These are phyloP conservation scores for Phytophthora lateralis DNA, from an alignment of 352 stramenopile genomes.

Conservation along the genomic window DNA sequence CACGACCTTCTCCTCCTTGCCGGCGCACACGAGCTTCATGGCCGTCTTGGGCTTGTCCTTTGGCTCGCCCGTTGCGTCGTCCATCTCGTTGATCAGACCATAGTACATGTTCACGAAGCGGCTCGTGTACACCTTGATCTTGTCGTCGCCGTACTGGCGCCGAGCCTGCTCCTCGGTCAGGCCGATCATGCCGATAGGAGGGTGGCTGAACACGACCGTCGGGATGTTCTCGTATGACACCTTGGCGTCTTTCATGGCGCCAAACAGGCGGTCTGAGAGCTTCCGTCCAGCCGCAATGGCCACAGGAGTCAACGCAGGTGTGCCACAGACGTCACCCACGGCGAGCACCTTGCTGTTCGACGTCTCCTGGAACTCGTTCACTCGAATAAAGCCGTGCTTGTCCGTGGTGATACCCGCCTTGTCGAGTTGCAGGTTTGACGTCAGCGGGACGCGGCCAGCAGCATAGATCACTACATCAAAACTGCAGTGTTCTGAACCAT, in stretches of 20 bases:
- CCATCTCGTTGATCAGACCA: slow-evolving; percentile 81
- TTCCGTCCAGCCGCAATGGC: slow-evolving; percentile 85
- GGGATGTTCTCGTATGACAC: slow-evolving; percentile 93
- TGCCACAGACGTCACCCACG: slow-evolving; percentile 75
- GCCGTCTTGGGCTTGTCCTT: slow-evolving; percentile 92
- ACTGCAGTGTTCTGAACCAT: slow-evolving; percentile 43
- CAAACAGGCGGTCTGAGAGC: slow-evolving; percentile 90
- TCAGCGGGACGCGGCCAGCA: slow-evolving; percentile 53
- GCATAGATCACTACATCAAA: slow-evolving; percentile 93
- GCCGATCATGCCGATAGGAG: slow-evolving; percentile 94
- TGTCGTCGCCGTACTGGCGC: slow-evolving; percentile 85
- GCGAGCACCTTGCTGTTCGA: slow-evolving; percentile 80
- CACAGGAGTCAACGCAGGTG: slow-evolving; percentile 81
- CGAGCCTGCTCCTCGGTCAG: slow-evolving; percentile 92
- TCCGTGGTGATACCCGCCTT: slow-evolving; percentile 67
- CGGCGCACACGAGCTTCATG: slow-evolving; percentile 95
- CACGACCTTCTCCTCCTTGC: slow-evolving; percentile 93
- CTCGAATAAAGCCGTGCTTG: slow-evolving; percentile 71
- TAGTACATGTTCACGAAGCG: slow-evolving; percentile 98
- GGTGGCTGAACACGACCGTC: slow-evolving; percentile 96
- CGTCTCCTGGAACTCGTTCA: slow-evolving; percentile 93
- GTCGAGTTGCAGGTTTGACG: slow-evolving; percentile 70
- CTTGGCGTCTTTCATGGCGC: slow-evolving; percentile 55
- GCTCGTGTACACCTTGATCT: slow-evolving; percentile 94
- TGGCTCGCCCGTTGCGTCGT: slow-evolving; percentile 30